Base-by-base conservation (phyloP, 1,284 basidiomycete species). In the Paramarasmius palmivorus region DNA sequence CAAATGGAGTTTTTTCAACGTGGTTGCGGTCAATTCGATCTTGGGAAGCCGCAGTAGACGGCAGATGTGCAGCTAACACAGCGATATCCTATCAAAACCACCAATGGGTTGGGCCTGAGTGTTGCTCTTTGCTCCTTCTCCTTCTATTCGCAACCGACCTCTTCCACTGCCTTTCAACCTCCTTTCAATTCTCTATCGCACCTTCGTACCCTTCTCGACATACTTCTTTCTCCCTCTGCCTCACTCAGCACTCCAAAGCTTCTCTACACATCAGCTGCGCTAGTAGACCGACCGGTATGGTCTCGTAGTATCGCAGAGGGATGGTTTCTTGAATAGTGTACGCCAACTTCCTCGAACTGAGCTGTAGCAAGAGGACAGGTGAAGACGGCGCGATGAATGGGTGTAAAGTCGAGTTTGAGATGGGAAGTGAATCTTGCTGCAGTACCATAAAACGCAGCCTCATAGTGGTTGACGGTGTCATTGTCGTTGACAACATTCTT, bases 291-390 rank as follows among this genome's bases (percentile, higher is more conserved):
- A 75, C 73, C 10, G 87, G 68, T 2, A 74, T 73, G 58, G 86
- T 76, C 54, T 84, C 80, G 65, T 84, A 84, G 50, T 73, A 77
- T 47, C 83, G 78, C 23, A 87, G 69, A 0, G 81, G n/a, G 74
- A 14, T 80, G 76, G 63, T 88, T 88, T 50, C 63, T 66, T 2
- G 79, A 65, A n/a, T n/a, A 37, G 78, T 79, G 70, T 78, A 86
- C 1, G 76, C 66, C 7, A 81, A 70, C 34, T 65, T n/a, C n/a
- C n/a, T 65, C 15, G 65, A 59, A 19, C 61, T 64, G 10, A 58
- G 59, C 37, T n/a, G 58, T 47, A 26, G 39, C 53, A 20, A n/a
- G n/a, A 51, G 15, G 2, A 57, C 36, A n/a, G 63, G 49, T 34
- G 62, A 54, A 5, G 65, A 46, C 14, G 36, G 8, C 47, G 50